A percentile compares a stretch with the other conserved stretches of the same genome.
Evolutionary conservation across 73 alveolate genomes (phyloP).

Genomic region (Paramecium octaurelia): DNA sequence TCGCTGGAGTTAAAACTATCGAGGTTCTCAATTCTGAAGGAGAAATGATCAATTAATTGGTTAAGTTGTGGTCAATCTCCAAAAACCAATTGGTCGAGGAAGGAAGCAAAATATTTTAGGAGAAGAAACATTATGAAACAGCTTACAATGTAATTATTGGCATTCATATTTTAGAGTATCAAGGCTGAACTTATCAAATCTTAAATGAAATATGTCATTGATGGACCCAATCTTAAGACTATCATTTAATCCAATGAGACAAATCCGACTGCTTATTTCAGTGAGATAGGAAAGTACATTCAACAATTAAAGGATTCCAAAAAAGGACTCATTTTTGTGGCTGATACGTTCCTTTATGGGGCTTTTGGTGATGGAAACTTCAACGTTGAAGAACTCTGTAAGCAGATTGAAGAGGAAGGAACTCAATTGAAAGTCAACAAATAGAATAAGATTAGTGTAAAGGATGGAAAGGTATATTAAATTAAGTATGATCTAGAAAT

Average conservation of each 20-base stretch:
- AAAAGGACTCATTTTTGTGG: conserved; percentile 74
- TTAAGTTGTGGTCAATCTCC: not conserved
- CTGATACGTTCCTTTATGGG: conserved; percentile 72
- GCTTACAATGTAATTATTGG: not conserved
- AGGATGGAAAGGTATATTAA: conserved; percentile 42
- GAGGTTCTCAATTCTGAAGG: conserved; percentile 68
- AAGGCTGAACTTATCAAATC: conserved; percentile 31
- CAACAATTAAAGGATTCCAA: conserved; percentile 52
- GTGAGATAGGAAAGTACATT: conserved; percentile 63
- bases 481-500: not conserved
- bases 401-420: not conserved
- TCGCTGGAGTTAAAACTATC: conserved; percentile 94
- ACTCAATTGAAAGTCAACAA: conserved; percentile 52
- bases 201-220: not conserved
- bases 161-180: not conserved
- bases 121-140: conserved; percentile 2
- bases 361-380: conserved; percentile 61
- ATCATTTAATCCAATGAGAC: not conserved
- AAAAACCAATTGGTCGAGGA: not conserved
- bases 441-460: conserved; percentile 47
- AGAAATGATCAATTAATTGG: conserved; percentile 17
- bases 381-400: not conserved
- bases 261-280: conserved; percentile 24
- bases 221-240: not conserved
- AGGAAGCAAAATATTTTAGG: conserved; percentile 10